Percentiles rank a stretch among this genome's conserved stretches.
Evolutionary conservation across 2,329 filamentous ascomycete species (phyloP).

Genomic region (Neofusicoccum laricinum): DNA sequence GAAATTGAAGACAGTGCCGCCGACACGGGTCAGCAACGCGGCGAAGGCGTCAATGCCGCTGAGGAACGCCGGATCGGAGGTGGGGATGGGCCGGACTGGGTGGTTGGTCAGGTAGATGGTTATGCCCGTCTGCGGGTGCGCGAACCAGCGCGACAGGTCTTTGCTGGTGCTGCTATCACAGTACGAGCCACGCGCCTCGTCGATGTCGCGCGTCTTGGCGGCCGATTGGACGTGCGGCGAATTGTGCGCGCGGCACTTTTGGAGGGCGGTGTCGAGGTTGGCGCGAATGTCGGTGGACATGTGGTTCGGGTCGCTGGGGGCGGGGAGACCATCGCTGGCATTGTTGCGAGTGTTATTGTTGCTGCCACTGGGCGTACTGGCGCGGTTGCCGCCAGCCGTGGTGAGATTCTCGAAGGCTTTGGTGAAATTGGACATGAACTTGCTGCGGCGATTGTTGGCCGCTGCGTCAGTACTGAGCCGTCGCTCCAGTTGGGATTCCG

Average conservation of each 20-base stretch:
- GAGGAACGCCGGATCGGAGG: background rate
- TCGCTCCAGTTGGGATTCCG: constrained; percentile 22
- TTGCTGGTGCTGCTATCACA: constrained; percentile 75
- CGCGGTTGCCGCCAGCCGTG: constrained; percentile 22
- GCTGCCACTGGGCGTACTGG: constrained; percentile 15
- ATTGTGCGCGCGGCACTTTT: constrained; percentile 73
- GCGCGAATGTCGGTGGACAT: constrained; percentile 24
- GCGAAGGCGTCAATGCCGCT: constrained; percentile 1
- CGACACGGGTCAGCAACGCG: background rate
- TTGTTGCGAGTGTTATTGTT: background rate
- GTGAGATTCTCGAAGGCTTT: constrained; percentile 16
- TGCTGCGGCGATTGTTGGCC: constrained; percentile 22
- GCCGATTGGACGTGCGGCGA: constrained; percentile 70
- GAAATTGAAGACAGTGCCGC: background rate
- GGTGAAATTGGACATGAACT: constrained; percentile 33
- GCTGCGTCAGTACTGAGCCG: constrained; percentile 35
- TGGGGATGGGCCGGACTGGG: background rate
- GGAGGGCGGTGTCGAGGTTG: constrained; percentile 60
- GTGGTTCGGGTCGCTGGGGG: constrained; percentile 8
- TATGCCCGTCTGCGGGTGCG: background rate
- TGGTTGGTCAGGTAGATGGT: constrained; percentile 11
- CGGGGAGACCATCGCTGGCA: background rate
- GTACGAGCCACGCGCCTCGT: constrained; percentile 74
- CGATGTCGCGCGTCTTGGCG: constrained; percentile 69
- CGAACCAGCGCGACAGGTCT: constrained; percentile 52